Evolutionary conservation across 768 basidiomycete species (phyloP), one percentile per base, ranked within the genome.

Genomic region (Pleurotus salmoneostramineus): DNA sequence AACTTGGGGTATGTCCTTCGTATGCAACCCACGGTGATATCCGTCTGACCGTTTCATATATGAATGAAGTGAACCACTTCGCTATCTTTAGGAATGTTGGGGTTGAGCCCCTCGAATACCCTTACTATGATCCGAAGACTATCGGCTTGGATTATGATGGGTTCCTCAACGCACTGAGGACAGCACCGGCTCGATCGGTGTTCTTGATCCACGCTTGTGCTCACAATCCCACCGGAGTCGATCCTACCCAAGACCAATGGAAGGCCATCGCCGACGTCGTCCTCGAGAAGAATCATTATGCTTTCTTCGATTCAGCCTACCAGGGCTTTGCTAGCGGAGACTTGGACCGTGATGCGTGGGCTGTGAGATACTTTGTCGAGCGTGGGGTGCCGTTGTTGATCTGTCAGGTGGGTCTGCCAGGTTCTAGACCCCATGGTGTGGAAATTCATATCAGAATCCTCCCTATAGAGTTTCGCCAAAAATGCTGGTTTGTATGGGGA

Each of bases 251-350:
- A 47, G 93, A 89, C 63, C 89, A 98, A 70, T 98, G 95, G 95
- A 74, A 80, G 60, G 70, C 76, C 58, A 82, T 98, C 64, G 89
- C 90, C 40, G 80, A 88, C 37, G 73, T 87, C 56, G 83, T 97
- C 69, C 68, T 88, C 33, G 72, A 76, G 48, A 89, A 87, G 72
- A 78, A 82, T 11, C 95, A 95, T 70, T 96, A 85, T 66, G 88
- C 88, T 34, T 95, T 96, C 75, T 93, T 98, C 69, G 95, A 98
- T 74, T 90, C 89, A 69, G 95, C 95, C 2, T 98, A 98, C 74
- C 95, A 97, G 73, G 95, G 95, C 14, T 98, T 98, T 71, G 95
- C 95, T 14, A 93, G 91, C 64, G 95, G 95, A 1, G 86, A 93
- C 69, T 77, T 97, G 66, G 88, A 95, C 69, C 83, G 84, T 64